phyloP scores from a whole-genome alignment of 2,329 filamentous ascomycete genomes.

The Penicillium freii region DNA sequence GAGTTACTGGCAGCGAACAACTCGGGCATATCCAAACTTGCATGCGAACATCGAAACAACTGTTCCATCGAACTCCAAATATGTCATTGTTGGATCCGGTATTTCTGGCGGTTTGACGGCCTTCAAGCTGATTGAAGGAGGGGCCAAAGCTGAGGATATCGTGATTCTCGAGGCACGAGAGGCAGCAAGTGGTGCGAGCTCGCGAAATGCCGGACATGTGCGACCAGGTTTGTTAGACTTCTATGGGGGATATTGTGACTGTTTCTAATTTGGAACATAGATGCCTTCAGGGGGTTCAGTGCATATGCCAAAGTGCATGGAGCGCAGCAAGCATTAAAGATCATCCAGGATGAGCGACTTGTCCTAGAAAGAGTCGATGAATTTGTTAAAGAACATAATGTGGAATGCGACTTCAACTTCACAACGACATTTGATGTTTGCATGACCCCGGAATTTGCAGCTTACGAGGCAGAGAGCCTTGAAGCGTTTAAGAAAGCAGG shows the following conservation, averaged over 20 bases:
- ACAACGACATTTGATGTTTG: constrained; percentile 52
- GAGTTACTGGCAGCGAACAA: constrained; percentile 35
- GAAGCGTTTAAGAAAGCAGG: constrained; percentile 43
- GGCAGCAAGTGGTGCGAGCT: constrained; percentile 25
- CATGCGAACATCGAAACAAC: constrained; percentile 7
- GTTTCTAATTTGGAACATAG: constrained; percentile 8
- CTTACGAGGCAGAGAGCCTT: constrained; percentile 44
- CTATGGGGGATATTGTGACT: no score
- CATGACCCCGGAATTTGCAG: constrained; percentile 48
- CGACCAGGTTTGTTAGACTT: constrained; percentile 19
- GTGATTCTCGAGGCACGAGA: constrained; percentile 25
- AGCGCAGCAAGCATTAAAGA: constrained; percentile 46
- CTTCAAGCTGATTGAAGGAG: constrained; percentile 20
- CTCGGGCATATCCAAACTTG: constrained; percentile 19
- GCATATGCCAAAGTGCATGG: constrained; percentile 47
- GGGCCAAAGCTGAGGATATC: constrained; percentile 16
- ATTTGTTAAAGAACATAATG: constrained; percentile 44
- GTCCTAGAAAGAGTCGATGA: constrained; percentile 43
- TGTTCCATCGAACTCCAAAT: constrained; percentile 11
- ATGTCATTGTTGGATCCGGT: constrained; percentile 23
- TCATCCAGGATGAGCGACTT: constrained; percentile 46
- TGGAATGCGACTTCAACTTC: constrained; percentile 49
- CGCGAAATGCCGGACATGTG: constrained; percentile 25
- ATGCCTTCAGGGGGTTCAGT: constrained; percentile 51
- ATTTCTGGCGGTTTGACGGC: constrained; percentile 20